Evolutionary conservation across 2,329 filamentous ascomycete species (phyloP).

Genomic region (Fusarium sambucinum): DNA sequence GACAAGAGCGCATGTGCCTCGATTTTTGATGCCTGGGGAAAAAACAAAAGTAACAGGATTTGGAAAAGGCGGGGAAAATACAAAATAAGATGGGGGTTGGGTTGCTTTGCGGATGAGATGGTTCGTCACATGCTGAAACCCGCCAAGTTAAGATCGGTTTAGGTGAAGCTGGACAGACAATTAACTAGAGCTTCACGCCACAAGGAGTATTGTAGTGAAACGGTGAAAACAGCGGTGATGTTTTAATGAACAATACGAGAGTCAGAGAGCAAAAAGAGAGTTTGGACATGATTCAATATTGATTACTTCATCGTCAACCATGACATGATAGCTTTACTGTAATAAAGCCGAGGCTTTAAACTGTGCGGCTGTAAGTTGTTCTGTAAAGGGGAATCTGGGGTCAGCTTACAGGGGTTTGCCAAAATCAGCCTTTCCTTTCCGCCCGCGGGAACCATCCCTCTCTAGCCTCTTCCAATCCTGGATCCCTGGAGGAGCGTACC

Average conservation of each 20-base stretch:
- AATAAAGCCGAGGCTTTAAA: constrained; percentile 26
- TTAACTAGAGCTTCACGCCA: constrained; percentile 28
- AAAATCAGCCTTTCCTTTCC: neutral
- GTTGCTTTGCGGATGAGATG: neutral
- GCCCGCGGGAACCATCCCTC: neutral
- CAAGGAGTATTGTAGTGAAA: constrained; percentile 17
- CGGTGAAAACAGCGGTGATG: constrained; percentile 14
- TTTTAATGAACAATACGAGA: neutral
- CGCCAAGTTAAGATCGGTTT: neutral
- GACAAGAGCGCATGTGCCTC: constrained; percentile 34
- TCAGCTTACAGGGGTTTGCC: constrained; percentile 23
- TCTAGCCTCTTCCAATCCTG: neutral
- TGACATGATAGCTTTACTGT: neutral
- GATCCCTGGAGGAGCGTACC: neutral
- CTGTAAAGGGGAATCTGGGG: constrained; percentile 32
- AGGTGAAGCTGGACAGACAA: neutral
- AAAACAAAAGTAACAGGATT: neutral
- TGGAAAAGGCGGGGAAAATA: neutral
- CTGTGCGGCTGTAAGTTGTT: neutral
- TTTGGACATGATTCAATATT: constrained; percentile 11
- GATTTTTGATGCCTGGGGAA: neutral
- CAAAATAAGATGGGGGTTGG: constrained; percentile 14
- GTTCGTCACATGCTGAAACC: constrained; percentile 22
- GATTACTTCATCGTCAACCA: neutral
- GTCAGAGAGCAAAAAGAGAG: neutral